A percentile compares a stretch with the other conserved stretches of the same genome.
Conservation (phyloP, 2,329 filamentous ascomycete genomes). For the Fusarium illudens region DNA sequence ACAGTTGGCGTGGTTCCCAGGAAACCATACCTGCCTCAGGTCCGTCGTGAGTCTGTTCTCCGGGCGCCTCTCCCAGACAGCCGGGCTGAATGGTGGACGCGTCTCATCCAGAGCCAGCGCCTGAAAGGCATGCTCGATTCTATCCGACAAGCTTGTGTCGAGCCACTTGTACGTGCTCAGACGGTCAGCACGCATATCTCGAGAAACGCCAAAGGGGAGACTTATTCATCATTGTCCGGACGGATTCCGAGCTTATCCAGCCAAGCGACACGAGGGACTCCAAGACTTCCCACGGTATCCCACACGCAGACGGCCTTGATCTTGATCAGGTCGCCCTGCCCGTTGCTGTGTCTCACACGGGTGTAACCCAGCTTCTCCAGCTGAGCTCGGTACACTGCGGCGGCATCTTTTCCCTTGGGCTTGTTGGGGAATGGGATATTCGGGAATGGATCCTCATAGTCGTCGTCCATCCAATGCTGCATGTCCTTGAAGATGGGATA, state of each 20-base stretch:
- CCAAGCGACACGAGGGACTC: slow-evolving; percentile 56
- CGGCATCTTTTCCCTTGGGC: slow-evolving; percentile 55
- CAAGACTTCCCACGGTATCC: slow-evolving; percentile 55
- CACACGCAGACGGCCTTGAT: slow-evolving; percentile 58
- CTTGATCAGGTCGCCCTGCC: slow-evolving; percentile 55
- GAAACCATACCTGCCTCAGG: slow-evolving; percentile 69
- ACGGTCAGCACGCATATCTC: slow-evolving; percentile 41
- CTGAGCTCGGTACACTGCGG: slow-evolving; percentile 53
- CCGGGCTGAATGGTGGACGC: slow-evolving; percentile 62
- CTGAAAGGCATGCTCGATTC: slow-evolving; percentile 66
- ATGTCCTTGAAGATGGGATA: slow-evolving; percentile 65
- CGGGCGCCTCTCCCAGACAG: slow-evolving; percentile 60
- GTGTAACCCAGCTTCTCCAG: slow-evolving; percentile 56
- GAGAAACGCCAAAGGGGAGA: slow-evolving; percentile 29
- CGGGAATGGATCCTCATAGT: slow-evolving; percentile 59
- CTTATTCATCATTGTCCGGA: slow-evolving; percentile 57
- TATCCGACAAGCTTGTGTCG: slow-evolving; percentile 61
- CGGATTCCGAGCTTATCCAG: slow-evolving; percentile 58
- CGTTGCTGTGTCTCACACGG: slow-evolving; percentile 52
- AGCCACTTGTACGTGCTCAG: slow-evolving; percentile 58
- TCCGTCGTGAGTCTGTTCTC: slow-evolving; percentile 52
- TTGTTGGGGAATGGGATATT: slow-evolving; percentile 58
- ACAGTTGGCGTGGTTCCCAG: slow-evolving; percentile 75
- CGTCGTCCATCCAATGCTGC: slow-evolving; percentile 59
- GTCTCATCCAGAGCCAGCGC: slow-evolving; percentile 67